A percentile compares a stretch with the other conserved stretches of the same genome.
Conservation (phyloP, 2,329 filamentous ascomycete genomes). For the Colletotrichum brevisporum region DNA sequence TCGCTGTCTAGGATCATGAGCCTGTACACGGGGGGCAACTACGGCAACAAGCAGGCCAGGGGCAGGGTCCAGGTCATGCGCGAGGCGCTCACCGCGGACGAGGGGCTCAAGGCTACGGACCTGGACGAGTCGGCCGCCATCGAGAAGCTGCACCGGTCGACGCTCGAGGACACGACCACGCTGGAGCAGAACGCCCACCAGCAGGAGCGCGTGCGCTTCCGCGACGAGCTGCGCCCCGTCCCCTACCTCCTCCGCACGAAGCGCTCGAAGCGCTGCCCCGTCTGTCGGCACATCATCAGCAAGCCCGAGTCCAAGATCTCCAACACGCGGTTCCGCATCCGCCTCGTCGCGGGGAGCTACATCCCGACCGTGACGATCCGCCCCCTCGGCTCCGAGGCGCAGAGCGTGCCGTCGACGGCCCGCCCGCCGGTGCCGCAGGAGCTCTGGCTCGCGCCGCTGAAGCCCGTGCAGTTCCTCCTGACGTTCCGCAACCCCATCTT, state of each 20-base stretch:
- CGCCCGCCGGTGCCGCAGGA: constrained; percentile 52
- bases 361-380: constrained; percentile 86
- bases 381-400: constrained; percentile 63
- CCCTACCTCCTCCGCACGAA: constrained; percentile 90
- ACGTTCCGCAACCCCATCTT: constrained; percentile 96
- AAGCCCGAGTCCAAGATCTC: constrained; percentile 93
- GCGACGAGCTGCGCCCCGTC: constrained; percentile 83
- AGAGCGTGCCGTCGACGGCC: constrained; percentile 39
- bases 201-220: constrained; percentile 71
- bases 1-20: constrained; percentile 92
- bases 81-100: constrained; percentile 78
- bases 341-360: constrained; percentile 88
- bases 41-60: constrained; percentile 77
- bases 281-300: constrained; percentile 94
- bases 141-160: constrained; percentile 68
- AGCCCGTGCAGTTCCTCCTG: constrained; percentile 83
- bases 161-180: constrained; percentile 75
- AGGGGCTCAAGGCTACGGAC: constrained; percentile 78
- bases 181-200: constrained; percentile 64
- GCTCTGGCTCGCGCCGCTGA: constrained; percentile 68
- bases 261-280: constrained; percentile 91
- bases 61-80: constrained; percentile 76
- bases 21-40: constrained; percentile 80
- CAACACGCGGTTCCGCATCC: constrained; percentile 92
- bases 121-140: constrained; percentile 75